Percentiles rank a stretch among this genome's conserved stretches.
Evolutionary conservation across 768 basidiomycete genomes (phyloP).

Genomic region (Suillus cothurnatus): DNA sequence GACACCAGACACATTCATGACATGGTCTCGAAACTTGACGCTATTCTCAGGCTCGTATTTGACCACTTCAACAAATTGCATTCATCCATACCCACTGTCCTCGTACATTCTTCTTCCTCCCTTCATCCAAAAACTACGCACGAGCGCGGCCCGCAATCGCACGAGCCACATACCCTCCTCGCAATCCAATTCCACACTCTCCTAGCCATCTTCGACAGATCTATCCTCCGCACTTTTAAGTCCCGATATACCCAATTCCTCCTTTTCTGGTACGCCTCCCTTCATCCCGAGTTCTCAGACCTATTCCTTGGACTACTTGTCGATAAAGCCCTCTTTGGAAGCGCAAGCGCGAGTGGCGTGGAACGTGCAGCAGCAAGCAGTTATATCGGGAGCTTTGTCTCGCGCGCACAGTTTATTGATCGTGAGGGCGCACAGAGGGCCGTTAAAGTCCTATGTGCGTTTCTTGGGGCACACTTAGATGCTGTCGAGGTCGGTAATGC

Average conservation of each 20-base stretch:
- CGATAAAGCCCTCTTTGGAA: slow-evolving; percentile 76
- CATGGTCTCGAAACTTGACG: slow-evolving; percentile 92
- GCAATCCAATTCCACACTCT: slow-evolving; percentile 81
- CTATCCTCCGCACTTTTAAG: slow-evolving; percentile 93
- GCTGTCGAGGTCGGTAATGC: slow-evolving; percentile 43
- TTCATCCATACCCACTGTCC: slow-evolving; percentile 25
- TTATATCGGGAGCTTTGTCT: slow-evolving; percentile 92
- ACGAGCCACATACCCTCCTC: slow-evolving; percentile 36
- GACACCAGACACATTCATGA: slow-evolving; percentile 73
- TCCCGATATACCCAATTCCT: slow-evolving; percentile 98
- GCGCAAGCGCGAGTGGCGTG: slow-evolving; percentile 43
- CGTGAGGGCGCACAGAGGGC: slow-evolving; percentile 72
- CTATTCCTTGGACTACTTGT: slow-evolving; percentile 95
- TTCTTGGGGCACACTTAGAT: slow-evolving; percentile 76
- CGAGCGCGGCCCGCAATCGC: slow-evolving; percentile 30
- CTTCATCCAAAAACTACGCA: slow-evolving; percentile 27
- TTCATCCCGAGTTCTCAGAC: slow-evolving; percentile 86
- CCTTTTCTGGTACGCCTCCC: slow-evolving; percentile 92
- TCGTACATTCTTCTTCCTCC: slow-evolving; percentile 19
- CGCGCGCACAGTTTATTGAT: slow-evolving; percentile 85
- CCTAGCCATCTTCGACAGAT: slow-evolving; percentile 90
- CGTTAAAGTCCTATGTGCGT: slow-evolving; percentile 84
- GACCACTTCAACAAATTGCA: slow-evolving; percentile 72
- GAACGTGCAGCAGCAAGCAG: slow-evolving; percentile 91
- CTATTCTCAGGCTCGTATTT: slow-evolving; percentile 82